Conservation (phyloP, 306 rosid genomes). For the Ammopiptanthus mongolicus region DNA sequence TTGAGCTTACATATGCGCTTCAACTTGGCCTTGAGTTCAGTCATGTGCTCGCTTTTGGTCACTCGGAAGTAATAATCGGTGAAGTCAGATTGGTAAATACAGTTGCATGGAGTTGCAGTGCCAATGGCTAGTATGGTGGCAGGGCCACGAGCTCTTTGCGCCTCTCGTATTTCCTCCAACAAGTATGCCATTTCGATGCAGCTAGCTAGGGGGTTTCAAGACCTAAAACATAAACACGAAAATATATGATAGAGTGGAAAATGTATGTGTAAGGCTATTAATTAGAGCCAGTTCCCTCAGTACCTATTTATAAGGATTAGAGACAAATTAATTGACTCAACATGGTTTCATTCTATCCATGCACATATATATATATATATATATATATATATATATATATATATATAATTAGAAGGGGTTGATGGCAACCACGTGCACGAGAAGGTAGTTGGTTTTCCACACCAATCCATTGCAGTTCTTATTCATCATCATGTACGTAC, state of each 20-base stretch:
- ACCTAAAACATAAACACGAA: neutral
- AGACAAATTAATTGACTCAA: no score
- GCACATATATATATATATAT: no score
- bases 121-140: slow-evolving; percentile 41
- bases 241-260: neutral
- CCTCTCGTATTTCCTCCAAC: slow-evolving; percentile 16
- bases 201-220: no score
- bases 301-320: neutral
- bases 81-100: slow-evolving; percentile 26
- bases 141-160: slow-evolving; percentile 18
- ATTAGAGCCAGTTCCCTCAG: neutral
- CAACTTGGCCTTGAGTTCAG: slow-evolving; percentile 31
- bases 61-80: slow-evolving; percentile 36
- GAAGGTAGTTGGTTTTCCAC: slow-evolving; percentile 10
- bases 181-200: slow-evolving; percentile 20
- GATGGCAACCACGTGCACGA: slow-evolving; percentile 1
- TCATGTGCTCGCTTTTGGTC: slow-evolving; percentile 28
- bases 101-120: slow-evolving; percentile 29
- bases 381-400: neutral
- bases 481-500: no score
- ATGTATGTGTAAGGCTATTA: neutral
- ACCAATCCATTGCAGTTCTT: neutral
- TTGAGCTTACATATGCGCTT: slow-evolving; percentile 35
- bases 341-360: no score
- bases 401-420: neutral